These are phyloP conservation scores for Capronia americana DNA, from an alignment of 2,329 filamentous ascomycete species.

Conservation along the genomic window DNA sequence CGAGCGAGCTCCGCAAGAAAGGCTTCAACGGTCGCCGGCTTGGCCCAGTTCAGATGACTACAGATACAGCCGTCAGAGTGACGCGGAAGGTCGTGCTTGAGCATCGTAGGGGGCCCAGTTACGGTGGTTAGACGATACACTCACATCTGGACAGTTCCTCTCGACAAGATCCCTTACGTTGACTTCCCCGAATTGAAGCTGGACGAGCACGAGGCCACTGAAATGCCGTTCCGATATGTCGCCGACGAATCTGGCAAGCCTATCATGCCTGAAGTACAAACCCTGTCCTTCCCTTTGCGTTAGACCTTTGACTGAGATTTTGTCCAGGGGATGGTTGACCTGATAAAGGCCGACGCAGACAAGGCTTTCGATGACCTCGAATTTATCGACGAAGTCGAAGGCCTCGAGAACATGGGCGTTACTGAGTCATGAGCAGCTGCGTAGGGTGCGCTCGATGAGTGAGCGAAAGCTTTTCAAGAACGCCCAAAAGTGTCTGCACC, in stretches of 20 bases:
- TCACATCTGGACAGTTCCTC: slow-evolving; percentile 62
- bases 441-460: neutral
- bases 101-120: slow-evolving; percentile 63
- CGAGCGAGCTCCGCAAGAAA: slow-evolving; percentile 92
- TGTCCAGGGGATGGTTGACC: slow-evolving; percentile 83
- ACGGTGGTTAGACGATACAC: neutral
- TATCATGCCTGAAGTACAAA: slow-evolving; percentile 87
- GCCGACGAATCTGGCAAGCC: slow-evolving; percentile 74
- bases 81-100: slow-evolving; percentile 88
- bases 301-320: neutral
- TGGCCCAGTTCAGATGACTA: slow-evolving; percentile 96
- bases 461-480: neutral
- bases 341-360: slow-evolving; percentile 92
- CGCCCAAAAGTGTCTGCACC: neutral
- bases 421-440: slow-evolving; percentile 17
- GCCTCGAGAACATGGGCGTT: slow-evolving; percentile 27
- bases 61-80: slow-evolving; percentile 93
- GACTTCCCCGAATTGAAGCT: slow-evolving; percentile 90
- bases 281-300: slow-evolving; percentile 14
- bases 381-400: slow-evolving; percentile 59
- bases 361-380: slow-evolving; percentile 83
- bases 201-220: slow-evolving; percentile 87
- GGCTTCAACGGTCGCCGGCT: slow-evolving; percentile 87
- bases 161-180: slow-evolving; percentile 80
- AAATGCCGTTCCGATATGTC: slow-evolving; percentile 99